These are phyloP conservation scores for Cytospora chrysosperma DNA, from an alignment of 2,329 filamentous ascomycete genomes.

Conservation along the genomic window DNA sequence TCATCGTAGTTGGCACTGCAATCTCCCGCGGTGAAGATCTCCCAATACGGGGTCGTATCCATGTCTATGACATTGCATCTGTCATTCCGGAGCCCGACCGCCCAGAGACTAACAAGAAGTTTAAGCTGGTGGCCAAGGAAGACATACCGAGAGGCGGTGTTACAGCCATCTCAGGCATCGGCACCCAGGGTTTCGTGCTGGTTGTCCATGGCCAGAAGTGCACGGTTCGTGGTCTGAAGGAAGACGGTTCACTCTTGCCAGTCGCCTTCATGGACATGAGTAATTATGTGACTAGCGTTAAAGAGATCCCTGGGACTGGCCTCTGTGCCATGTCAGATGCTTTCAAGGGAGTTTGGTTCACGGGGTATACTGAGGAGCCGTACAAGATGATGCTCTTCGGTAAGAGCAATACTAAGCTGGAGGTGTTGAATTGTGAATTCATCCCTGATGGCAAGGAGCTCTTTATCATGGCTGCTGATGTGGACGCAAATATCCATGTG, in stretches of 20 bases:
- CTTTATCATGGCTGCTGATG: conserved; percentile 79
- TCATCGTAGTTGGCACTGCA: conserved; percentile 83
- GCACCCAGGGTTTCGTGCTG: conserved; percentile 83
- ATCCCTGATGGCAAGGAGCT: conserved; percentile 81
- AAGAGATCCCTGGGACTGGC: conserved; percentile 78
- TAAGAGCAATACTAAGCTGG: conserved; percentile 76
- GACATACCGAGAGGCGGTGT: conserved; percentile 90
- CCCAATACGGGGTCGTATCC: conserved; percentile 78
- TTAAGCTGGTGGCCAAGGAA: conserved; percentile 86
- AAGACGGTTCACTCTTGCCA: conserved; percentile 87
- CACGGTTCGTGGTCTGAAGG: conserved; percentile 93
- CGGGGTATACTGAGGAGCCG: conserved; percentile 93
- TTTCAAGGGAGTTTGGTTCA: conserved; percentile 93
- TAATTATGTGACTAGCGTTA: conserved; percentile 84
- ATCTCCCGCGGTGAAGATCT: conserved; percentile 88
- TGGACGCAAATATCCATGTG: conserved; percentile 82
- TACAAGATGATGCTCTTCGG: conserved; percentile 94
- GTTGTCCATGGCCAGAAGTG: conserved; percentile 95
- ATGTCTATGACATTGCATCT: conserved; percentile 87
- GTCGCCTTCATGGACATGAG: conserved; percentile 98
- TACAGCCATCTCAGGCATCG: conserved; percentile 80
- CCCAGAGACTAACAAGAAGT: conserved; percentile 79
- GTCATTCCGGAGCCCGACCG: conserved; percentile 86
- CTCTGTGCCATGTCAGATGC: conserved; percentile 87
- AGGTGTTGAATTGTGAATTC: conserved; percentile 81